phyloP scores from a whole-genome alignment of 2,329 filamentous ascomycete species.

The Thelonectria blattea region DNA sequence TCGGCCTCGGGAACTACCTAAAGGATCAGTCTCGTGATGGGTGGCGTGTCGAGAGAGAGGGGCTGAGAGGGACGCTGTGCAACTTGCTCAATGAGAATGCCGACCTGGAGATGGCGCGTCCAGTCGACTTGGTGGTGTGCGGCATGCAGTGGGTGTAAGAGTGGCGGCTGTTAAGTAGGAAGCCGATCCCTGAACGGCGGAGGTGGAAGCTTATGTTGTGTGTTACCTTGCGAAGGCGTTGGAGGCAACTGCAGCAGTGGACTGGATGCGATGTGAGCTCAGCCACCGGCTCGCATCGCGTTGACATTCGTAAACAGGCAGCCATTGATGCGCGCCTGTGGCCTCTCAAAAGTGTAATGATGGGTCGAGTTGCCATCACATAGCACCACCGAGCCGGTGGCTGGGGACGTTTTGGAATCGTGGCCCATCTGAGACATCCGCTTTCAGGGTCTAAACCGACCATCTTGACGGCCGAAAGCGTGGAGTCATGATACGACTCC shows the following conservation, averaged over 20 bases:
- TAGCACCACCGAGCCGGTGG: neutral
- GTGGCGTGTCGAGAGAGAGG: constrained; percentile 1
- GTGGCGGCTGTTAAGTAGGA: neutral
- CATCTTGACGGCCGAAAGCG: neutral
- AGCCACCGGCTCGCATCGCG: constrained; percentile 16
- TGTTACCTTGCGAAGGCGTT: constrained; percentile 2
- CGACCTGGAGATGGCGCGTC: constrained; percentile 20
- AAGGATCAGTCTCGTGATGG: constrained; percentile 6
- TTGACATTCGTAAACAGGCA: constrained; percentile 7
- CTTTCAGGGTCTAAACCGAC: neutral
- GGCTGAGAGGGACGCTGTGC: constrained; percentile 2
- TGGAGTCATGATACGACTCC: neutral
- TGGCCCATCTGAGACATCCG: neutral
- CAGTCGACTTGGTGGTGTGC: constrained; percentile 12
- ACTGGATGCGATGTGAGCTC: constrained; percentile 5
- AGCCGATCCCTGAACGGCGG: constrained; percentile 2
- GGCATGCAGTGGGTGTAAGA: constrained; percentile 10
- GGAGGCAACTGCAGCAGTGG: constrained; percentile 2
- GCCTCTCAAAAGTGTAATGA: neutral
- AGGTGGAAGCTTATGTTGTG: constrained; percentile 1
- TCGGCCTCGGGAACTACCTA: neutral
- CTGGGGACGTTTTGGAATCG: neutral
- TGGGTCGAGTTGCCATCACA: neutral
- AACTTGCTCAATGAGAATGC: constrained; percentile 17
- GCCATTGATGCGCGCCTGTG: neutral